These are phyloP conservation scores for Primulina tabacum DNA, from an alignment of 257 asterid species.

Conservation along the genomic window DNA sequence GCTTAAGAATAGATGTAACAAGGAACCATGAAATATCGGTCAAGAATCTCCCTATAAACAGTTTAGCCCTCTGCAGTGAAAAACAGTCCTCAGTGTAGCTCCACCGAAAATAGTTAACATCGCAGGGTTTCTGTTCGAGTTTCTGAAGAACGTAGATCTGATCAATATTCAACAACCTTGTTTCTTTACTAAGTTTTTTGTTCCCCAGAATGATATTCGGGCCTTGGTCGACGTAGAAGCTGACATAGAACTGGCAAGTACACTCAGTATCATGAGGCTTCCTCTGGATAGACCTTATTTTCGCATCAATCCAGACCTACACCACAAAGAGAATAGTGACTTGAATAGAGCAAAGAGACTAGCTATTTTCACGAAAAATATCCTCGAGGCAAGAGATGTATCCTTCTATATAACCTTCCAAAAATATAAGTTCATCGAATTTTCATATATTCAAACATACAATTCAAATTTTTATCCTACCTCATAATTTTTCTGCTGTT, in stretches of 20 bases:
- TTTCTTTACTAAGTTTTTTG: constrained; percentile 58
- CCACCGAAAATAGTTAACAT: constrained; percentile 69
- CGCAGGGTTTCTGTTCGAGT: constrained; percentile 63
- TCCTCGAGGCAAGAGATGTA: too few species aligned
- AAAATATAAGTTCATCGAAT: too few species aligned
- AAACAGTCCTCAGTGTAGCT: constrained; percentile 66
- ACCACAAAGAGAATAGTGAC: constrained; percentile 19
- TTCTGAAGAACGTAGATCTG: constrained; percentile 64
- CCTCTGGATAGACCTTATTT: constrained; percentile 77
- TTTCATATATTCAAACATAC: too few species aligned
- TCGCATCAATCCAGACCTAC: constrained; percentile 82
- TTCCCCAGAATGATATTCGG: constrained; percentile 39
- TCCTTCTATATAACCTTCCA: too few species aligned
- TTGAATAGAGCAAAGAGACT: neutral
- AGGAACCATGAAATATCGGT: constrained; percentile 78
- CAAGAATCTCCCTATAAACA: constrained; percentile 55
- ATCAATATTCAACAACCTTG: constrained; percentile 37
- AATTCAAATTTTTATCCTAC: too few species aligned
- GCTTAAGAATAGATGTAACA: constrained; percentile 59
- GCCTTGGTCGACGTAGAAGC: constrained; percentile 69
- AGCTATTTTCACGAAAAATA: neutral
- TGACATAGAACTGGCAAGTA: constrained; percentile 61
- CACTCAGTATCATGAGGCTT: constrained; percentile 64
- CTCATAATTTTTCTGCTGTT: too few species aligned
- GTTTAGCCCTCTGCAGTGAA: constrained; percentile 48